phyloP scores from a whole-genome alignment of 2,329 filamentous ascomycete species.

The Botrytis sinoallii region DNA sequence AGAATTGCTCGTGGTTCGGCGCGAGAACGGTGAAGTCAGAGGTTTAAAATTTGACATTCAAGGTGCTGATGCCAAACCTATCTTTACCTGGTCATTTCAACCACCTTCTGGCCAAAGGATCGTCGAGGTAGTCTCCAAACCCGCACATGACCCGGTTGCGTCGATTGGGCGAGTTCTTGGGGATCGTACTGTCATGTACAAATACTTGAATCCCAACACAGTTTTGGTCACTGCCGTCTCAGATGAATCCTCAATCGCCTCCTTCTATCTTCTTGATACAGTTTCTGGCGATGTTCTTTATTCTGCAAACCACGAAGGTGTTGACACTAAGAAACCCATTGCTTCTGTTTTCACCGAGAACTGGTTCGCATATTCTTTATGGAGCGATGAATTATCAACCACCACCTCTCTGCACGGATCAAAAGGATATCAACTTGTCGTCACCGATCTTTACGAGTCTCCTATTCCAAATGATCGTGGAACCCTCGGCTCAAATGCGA shows the following conservation, averaged over 20 bases:
- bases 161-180: slow-evolving; percentile 94
- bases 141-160: slow-evolving; percentile 79
- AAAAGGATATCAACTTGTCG: slow-evolving; percentile 80
- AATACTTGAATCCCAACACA: slow-evolving; percentile 89
- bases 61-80: slow-evolving; percentile 43
- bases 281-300: slow-evolving; percentile 79
- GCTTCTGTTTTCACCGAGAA: slow-evolving; percentile 84
- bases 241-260: slow-evolving; percentile 56
- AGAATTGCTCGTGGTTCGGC: slow-evolving; percentile 54
- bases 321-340: slow-evolving; percentile 72
- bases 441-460: slow-evolving; percentile 90
- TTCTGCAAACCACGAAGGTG: slow-evolving; percentile 65
- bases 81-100: slow-evolving; percentile 70
- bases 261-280: slow-evolving; percentile 79
- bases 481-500: slow-evolving; percentile 63
- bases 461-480: slow-evolving; percentile 80
- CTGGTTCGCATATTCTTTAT: slow-evolving; percentile 88
- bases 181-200: slow-evolving; percentile 91
- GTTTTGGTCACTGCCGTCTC: slow-evolving; percentile 70
- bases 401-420: slow-evolving; percentile 56
- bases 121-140: slow-evolving; percentile 62
- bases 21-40: slow-evolving; percentile 48
- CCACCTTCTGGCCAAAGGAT: slow-evolving; percentile 66
- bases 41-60: slow-evolving; percentile 52
- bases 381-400: slow-evolving; percentile 56